Percentiles rank a stretch among this genome's conserved stretches.
These are phyloP conservation scores for Amphichorda felina DNA, from an alignment of 2,329 filamentous ascomycete genomes.

Conservation along the genomic window DNA sequence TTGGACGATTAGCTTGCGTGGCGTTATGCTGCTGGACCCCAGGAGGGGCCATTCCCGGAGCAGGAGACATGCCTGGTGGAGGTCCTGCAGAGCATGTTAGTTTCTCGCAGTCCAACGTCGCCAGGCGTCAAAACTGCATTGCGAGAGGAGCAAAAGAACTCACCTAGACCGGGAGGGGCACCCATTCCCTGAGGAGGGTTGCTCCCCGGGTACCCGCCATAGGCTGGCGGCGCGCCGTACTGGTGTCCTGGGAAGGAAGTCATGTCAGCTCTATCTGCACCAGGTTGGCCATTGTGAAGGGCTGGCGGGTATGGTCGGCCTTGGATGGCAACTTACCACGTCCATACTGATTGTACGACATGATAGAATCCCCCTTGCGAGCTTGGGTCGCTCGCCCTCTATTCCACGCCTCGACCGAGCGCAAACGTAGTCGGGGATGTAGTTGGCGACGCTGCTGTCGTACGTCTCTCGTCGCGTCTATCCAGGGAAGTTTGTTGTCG, in stretches of 20 bases:
- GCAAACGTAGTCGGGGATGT: background rate
- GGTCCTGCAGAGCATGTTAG: slow-evolving; percentile 36
- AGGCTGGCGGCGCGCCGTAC: slow-evolving; percentile 67
- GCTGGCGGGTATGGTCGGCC: no score
- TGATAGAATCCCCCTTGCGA: slow-evolving; percentile 12
- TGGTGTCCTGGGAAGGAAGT: slow-evolving; percentile 24
- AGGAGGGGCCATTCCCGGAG: slow-evolving; percentile 68
- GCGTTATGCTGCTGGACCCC: slow-evolving; percentile 66
- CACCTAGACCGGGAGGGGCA: slow-evolving; percentile 75
- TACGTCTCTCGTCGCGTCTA: background rate
- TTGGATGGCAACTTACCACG: slow-evolving; percentile 36
- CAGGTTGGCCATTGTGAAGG: no score
- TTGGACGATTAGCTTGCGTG: slow-evolving; percentile 68
- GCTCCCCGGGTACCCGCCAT: slow-evolving; percentile 55
- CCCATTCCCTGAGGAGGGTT: slow-evolving; percentile 55
- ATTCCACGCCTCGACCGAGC: no score
- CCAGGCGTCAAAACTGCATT: background rate
- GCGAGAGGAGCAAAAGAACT: slow-evolving; percentile 13
- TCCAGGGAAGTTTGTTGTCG: no score
- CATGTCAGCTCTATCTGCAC: no score
- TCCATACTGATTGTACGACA: slow-evolving; percentile 53
- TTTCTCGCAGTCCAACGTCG: background rate
- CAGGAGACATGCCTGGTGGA: slow-evolving; percentile 69
- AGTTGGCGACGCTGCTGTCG: background rate
- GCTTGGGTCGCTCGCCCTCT: background rate